A percentile compares a stretch with the other conserved stretches of the same genome.
phyloP scores from a whole-genome alignment of 345 rosid genomes.

The Citropsis articulata region DNA sequence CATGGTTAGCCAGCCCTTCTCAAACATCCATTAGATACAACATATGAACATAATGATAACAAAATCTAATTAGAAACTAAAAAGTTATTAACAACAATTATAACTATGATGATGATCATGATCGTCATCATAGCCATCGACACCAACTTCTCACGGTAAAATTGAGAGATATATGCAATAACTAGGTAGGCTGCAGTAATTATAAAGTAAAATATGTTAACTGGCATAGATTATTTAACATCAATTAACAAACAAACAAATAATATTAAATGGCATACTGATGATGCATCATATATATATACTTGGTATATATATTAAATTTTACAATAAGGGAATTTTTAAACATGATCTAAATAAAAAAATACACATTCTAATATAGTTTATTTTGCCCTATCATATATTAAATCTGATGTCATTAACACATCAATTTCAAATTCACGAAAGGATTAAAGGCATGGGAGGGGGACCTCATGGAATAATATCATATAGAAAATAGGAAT shows the following conservation, averaged over 20 bases:
- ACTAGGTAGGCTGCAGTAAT: too few species aligned
- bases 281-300: too few species aligned
- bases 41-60: not conserved
- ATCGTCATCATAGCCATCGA: not conserved
- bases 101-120: constrained; percentile 5
- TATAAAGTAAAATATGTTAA: too few species aligned
- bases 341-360: too few species aligned
- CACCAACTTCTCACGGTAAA: not conserved
- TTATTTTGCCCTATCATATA: too few species aligned
- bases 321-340: too few species aligned
- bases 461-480: not conserved
- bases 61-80: constrained; percentile 13
- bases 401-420: not conserved
- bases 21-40: not conserved
- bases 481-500: not conserved
- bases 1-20: not conserved
- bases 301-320: too few species aligned
- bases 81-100: constrained; percentile 6
- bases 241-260: too few species aligned
- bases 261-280: too few species aligned
- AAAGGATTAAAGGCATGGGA: not conserved
- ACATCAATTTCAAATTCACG: not conserved
- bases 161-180: not conserved
- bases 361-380: too few species aligned
- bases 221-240: too few species aligned